Evolutionary conservation across 352 stramenopile species (phyloP), one percentile per base, ranked within the genome.

Genomic region (Phytophthora nicotianae): DNA sequence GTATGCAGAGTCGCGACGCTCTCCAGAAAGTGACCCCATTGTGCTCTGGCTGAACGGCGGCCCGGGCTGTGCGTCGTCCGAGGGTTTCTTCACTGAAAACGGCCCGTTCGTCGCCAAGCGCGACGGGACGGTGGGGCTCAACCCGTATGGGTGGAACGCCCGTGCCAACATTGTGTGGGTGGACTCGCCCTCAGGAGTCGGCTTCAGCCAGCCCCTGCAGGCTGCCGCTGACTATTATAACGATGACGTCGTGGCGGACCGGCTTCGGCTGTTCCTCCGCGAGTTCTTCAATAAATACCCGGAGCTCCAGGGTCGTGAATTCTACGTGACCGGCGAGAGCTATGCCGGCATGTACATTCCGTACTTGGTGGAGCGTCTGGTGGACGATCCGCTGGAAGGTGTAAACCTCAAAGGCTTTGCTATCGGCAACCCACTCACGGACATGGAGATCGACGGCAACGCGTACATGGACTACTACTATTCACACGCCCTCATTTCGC

Each of bases 11-110:
- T 83, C 73, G 37, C 64, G 74, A 13, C 50, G 68, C 13, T 68
- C 76, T n/a, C 71, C 83, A 11, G 72, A 73, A 16, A 81, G 42
- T 7, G 85, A 88, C 47, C 91, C 91, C 24, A 60, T 97, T 45
- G 79, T 97, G 43, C 72, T 97, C 9, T 98, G 92, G 93, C 80
- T 97, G 35, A 98, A 98, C 58, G 92, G 93, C 26, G 94, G 92
- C 7, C 93, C 92, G 0, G 92, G 91, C 3, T 96, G 88, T 63
- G 87, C 83, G 10, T 96, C 81, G 13, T 66, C 85, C 35, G 69
- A 86, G 27, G 93, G 91, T 0, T 89, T 98, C 55, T 83, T 97
- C 66, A 90, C 81, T 14, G 83, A 89, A 65, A 89, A 90, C 58
- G 83, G 83, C 4, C 79, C 83, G 21, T 90, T 92, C 46, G 65